Base-by-base conservation (phyloP, 352 stramenopile genomes). In the Pythium aphanidermatum region DNA sequence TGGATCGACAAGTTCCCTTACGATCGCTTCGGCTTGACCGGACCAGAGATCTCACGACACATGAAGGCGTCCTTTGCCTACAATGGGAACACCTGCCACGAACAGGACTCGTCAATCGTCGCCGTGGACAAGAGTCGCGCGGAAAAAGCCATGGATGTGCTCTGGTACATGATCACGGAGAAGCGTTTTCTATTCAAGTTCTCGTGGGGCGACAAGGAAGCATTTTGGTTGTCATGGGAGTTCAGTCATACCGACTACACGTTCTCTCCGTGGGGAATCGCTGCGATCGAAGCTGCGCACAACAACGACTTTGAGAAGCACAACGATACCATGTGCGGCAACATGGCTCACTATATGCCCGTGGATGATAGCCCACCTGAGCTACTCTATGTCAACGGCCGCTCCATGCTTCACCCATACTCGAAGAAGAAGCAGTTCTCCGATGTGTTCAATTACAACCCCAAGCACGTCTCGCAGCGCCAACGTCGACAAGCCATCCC, bases 51-150 rank as follows among this genome's bases (percentile, higher is more conserved):
- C 14, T 68, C 70, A 0, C 5, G 31, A 0, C 53, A 64, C 17
- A 54, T 86, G 14, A 53, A 65, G 5, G 51, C 59, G 0, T 84
- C 66, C 1, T 71, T 79, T 23, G 58, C 60, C 1, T 83, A 75
- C 29, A 51, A 53, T 0, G 58, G 63, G 0, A 36, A 63, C 23
- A 86, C 66, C 5, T 72, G 64, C 17, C 73, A 86, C 35, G 73
- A 88, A 31, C 67, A 84, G 46, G 78, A 88, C 49, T 86, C 75
- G 7, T 88, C 71, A 7, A 83, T 91, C 49, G 33, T 91, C 11
- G 48, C 75, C 2, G 66, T 91, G 23, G 70, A 91, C 51, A 91
- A 88, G 56, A 44, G 57, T 24, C 48, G 67, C 13, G 56, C 58
- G 3, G 57, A 50, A 6, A 61, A 70, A 25, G 70, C 74, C 1